Conservation (phyloP, 2,329 filamentous ascomycete species). For the Hawksworthiomyces lignivorus region DNA sequence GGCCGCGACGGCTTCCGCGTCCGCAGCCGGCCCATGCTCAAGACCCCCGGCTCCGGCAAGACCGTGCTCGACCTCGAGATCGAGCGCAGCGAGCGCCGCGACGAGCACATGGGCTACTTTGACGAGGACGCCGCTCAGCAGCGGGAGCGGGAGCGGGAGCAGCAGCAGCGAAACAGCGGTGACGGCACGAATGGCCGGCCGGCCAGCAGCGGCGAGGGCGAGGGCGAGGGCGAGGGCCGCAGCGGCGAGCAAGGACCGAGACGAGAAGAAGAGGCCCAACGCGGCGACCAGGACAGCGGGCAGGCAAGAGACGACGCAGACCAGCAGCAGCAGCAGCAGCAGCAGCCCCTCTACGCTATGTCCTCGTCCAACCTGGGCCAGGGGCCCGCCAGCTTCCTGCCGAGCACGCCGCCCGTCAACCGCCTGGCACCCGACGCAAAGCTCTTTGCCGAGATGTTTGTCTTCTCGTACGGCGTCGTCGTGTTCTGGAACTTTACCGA, state of each 20-base stretch:
- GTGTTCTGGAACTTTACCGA: slow-evolving; percentile 99
- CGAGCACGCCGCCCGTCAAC: slow-evolving; percentile 33
- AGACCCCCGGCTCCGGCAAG: slow-evolving; percentile 82
- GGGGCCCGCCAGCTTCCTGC: background rate
- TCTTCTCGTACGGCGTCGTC: slow-evolving; percentile 94
- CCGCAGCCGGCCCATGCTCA: slow-evolving; percentile 82
- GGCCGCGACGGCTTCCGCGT: slow-evolving; percentile 82
- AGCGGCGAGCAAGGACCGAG: background rate
- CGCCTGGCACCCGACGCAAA: slow-evolving; percentile 63
- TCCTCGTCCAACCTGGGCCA: background rate
- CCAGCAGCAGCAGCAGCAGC: background rate
- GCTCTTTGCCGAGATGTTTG: slow-evolving; percentile 87
- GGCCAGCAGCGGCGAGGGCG: background rate
- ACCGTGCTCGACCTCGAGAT: slow-evolving; percentile 92
- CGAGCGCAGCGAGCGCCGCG: slow-evolving; percentile 80
- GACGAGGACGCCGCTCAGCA: slow-evolving; percentile 50
- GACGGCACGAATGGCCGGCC: background rate
- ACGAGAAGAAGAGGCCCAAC: slow-evolving; percentile 14
- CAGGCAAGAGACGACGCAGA: background rate
- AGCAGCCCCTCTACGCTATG: slow-evolving; percentile 2
- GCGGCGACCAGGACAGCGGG: slow-evolving; percentile 9
- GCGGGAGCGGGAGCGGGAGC: slow-evolving; percentile 10
- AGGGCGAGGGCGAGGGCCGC: background rate
- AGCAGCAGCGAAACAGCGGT: background rate
- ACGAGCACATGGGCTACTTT: slow-evolving; percentile 88